Evolutionary conservation across 2,329 filamentous ascomycete species (phyloP), one percentile per base, ranked within the genome.

Genomic region (Thielaviopsis ethacetica): DNA sequence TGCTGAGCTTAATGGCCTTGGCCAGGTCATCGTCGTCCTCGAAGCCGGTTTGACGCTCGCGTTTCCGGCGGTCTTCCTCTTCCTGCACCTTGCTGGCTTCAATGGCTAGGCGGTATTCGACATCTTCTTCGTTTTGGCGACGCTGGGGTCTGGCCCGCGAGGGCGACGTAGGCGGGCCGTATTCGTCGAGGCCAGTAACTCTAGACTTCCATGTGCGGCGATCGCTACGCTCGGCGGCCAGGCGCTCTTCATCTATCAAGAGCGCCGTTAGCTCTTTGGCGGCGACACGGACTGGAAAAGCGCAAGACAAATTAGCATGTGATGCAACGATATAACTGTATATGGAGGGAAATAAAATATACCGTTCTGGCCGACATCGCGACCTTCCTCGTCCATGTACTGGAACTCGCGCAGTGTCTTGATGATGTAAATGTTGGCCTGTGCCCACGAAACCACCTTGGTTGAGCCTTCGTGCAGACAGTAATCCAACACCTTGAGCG

Each of bases 361-460:
- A 96, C 93, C 91, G 73, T 96, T 97, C 68, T 95, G 89, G 59
- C 93, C 93, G 55, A 98, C 93, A 69, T 98, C 93, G 63, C 86
- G 82, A 54, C 91, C 89, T 63, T 98, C 93, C 68, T 98, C 93
- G 65, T 98, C 93, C 57, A 95, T 82, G 70, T 97, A 95, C 68
- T 93, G 87, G 67, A 98, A 98, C 72, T 98, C 93, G 68, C 93
- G 86, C 70, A 98, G 73, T 30, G 93, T 98, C 77, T 96, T 97
- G 76, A 98, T 95, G 72, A 98, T 93, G 73, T 95, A 98, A 64
- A 96, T 85, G 70, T 95, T 97, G 76, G 97, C 94, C 67, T 91
- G 86, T 63, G 91, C 91, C 93, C 93, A 98, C 4, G 91, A 96
- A 56, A 98, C 93, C 38, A 96, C 89, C 63, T 96, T 76, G 72